A percentile compares a stretch with the other conserved stretches of the same genome.
Conservation (phyloP, 1,284 basidiomycete genomes). For the Cryptococcus floricola region DNA sequence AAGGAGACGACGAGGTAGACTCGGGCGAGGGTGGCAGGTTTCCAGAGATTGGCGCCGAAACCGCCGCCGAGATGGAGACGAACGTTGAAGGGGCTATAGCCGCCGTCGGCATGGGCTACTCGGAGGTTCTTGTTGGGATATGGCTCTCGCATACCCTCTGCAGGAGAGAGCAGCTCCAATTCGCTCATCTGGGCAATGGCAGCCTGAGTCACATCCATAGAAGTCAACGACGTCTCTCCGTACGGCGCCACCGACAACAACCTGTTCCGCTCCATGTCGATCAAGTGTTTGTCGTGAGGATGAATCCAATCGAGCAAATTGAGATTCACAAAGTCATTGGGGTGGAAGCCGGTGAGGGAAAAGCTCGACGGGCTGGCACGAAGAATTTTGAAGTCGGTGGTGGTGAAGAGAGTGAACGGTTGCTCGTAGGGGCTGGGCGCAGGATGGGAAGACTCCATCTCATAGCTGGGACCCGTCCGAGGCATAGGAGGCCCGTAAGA, state of each 20-base stretch:
- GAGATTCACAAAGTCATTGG: constrained; percentile 41
- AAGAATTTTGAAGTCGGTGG: constrained; percentile 39
- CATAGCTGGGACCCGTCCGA: not conserved
- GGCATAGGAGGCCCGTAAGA: constrained; percentile 3
- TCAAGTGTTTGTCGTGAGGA: constrained; percentile 30
- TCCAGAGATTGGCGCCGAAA: constrained; percentile 37
- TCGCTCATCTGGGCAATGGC: constrained; percentile 28
- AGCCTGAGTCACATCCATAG: constrained; percentile 30
- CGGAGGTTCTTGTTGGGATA: constrained; percentile 45
- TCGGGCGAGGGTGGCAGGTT: constrained; percentile 28
- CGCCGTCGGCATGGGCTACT: constrained; percentile 29
- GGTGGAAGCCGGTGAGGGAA: constrained; percentile 35
- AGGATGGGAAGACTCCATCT: not conserved
- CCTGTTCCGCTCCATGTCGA: constrained; percentile 29
- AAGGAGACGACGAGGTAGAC: constrained; percentile 42
- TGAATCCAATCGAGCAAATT: constrained; percentile 37
- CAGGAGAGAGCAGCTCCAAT: constrained; percentile 37
- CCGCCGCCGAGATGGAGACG: constrained; percentile 44
- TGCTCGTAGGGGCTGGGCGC: constrained; percentile 4
- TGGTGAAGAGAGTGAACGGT: constrained; percentile 38
- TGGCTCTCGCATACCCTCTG: constrained; percentile 40
- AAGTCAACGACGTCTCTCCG: constrained; percentile 20
- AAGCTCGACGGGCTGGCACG: constrained; percentile 29
- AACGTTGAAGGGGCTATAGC: constrained; percentile 36
- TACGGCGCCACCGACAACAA: constrained; percentile 27